Base-by-base conservation (phyloP, 1,284 basidiomycete genomes). In the Athelia psychrophila region DNA sequence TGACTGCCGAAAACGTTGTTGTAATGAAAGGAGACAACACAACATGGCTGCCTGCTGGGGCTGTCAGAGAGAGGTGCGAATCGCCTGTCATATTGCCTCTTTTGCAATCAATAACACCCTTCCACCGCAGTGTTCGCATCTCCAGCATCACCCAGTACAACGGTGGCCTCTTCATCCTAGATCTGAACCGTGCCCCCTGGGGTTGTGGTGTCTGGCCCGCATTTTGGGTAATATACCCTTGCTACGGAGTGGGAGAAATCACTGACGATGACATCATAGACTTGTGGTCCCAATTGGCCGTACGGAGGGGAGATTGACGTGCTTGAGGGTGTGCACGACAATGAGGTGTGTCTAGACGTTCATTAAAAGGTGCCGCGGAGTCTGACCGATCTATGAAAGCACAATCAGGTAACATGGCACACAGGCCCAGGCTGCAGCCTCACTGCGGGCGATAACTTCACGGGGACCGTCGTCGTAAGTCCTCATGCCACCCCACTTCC, bases 241-340 rank as follows among this genome's bases (percentile, higher is more conserved):
- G 27, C 6, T 30, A 61, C 72, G 16, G 16, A 6, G 22, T 30
- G 27, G 27, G 27, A 30, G n/a, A 6, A 6, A 25, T 22, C 52
- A 20, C 23, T 49, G 12, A 42, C 27, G 44, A 32, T 16, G n/a
- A 30, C 16, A 15, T 44, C 49, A 16, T 38, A 30, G 40, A 45
- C 50, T 40, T 24, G 25, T 42, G 38, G 38, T 8, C 38, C 38
- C 6, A 42, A 42, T 44, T 83, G 82, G 79, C 84, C 84, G 8
- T 65, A 87, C 83, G 71, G 73, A 5, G 89, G 89, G 4, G 89
- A 92, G 69, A 88, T 92, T 36, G 90, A 92, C 66, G 85, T 93
- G 49, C 77, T 91, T 20, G 88, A 91, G 69, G 85, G 87, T 8
- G 86, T 90, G 3, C 85, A 90, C 60, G 83, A 86, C 56, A 87